A percentile compares a stretch with the other conserved stretches of the same genome.
Evolutionary conservation across 2,329 filamentous ascomycete species (phyloP).

Genomic region (Cladosporium cucumerinum): DNA sequence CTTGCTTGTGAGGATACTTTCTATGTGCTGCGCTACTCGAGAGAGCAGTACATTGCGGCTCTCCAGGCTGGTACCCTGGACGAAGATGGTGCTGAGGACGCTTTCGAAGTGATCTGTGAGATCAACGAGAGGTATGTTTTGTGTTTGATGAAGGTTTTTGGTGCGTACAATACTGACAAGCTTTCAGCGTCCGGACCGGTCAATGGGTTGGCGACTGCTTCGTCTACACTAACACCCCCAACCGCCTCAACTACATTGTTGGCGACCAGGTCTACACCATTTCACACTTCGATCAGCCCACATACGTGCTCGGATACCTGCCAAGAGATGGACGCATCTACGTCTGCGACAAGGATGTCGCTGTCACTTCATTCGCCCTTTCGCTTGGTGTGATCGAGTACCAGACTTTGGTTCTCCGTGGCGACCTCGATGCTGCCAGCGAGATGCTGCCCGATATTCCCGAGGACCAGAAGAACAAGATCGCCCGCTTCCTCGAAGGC

Average conservation of each 20-base stretch:
- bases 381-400: conserved; percentile 94
- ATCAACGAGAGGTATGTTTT: conserved; percentile 76
- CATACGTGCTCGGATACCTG: conserved; percentile 94
- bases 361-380: conserved; percentile 82
- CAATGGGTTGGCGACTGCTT: conserved; percentile 99
- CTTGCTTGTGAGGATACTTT: conserved; percentile 93
- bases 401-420: conserved; percentile 90
- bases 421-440: conserved; percentile 85
- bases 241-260: conserved; percentile 95
- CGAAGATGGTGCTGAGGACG: conserved; percentile 87
- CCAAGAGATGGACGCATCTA: conserved; percentile 94
- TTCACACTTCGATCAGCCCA: conserved; percentile 90
- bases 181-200: conserved; percentile 74
- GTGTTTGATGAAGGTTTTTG: neutral
- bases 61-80: conserved; percentile 79
- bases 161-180: conserved; percentile 1
- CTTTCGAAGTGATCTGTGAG: conserved; percentile 94
- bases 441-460: conserved; percentile 83
- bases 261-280: conserved; percentile 98
- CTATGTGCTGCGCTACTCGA: conserved; percentile 88
- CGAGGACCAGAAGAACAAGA: conserved; percentile 94
- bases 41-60: conserved; percentile 82
- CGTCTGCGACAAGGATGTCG: conserved; percentile 91
- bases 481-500: conserved; percentile 93
- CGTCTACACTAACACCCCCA: conserved; percentile 89